Conservation (phyloP, 805 yeast genomes). For the Metschnikowia similis region DNA sequence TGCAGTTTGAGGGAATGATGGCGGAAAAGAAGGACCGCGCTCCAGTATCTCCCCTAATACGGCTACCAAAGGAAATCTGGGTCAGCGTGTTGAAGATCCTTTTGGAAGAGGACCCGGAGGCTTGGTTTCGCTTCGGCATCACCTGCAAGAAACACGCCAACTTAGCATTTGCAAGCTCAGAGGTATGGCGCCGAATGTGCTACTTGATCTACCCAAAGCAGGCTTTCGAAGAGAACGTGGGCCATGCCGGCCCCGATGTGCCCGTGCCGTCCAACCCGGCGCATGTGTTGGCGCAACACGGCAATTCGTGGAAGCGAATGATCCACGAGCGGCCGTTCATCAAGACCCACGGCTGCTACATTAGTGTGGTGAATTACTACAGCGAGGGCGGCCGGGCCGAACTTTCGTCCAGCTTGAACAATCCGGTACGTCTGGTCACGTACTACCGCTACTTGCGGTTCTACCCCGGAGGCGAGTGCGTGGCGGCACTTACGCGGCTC, state of each 20-base stretch:
- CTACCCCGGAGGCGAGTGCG: slow-evolving; percentile 70
- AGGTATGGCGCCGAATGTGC: slow-evolving; percentile 50
- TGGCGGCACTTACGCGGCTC: slow-evolving; percentile 63
- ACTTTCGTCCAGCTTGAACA: slow-evolving; percentile 60
- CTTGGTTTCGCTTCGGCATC: slow-evolving; percentile 61
- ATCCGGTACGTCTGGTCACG: slow-evolving; percentile 79
- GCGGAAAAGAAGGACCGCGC: slow-evolving; percentile 18
- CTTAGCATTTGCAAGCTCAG: slow-evolving; percentile 50
- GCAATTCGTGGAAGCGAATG: slow-evolving; percentile 46
- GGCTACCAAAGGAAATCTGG: slow-evolving; percentile 56
- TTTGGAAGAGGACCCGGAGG: slow-evolving; percentile 47
- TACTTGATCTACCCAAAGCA: slow-evolving; percentile 51
- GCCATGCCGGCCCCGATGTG: slow-evolving; percentile 29
- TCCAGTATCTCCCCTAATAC: slow-evolving; percentile 35
- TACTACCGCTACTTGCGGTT: slow-evolving; percentile 85
- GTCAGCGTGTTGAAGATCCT: slow-evolving; percentile 46
- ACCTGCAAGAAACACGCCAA: slow-evolving; percentile 55
- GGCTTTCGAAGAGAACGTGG: slow-evolving; percentile 43
- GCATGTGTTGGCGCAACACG: slow-evolving; percentile 26
- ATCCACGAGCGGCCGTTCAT: slow-evolving; percentile 65
- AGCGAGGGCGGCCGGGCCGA: slow-evolving; percentile 76
- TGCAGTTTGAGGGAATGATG: slow-evolving; percentile 25
- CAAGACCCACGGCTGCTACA: slow-evolving; percentile 79
- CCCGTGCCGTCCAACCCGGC: slow-evolving; percentile 35
- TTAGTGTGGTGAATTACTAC: slow-evolving; percentile 78